phyloP scores from a whole-genome alignment of 2,329 filamentous ascomycete species.

The Nectriaceae sp. region DNA sequence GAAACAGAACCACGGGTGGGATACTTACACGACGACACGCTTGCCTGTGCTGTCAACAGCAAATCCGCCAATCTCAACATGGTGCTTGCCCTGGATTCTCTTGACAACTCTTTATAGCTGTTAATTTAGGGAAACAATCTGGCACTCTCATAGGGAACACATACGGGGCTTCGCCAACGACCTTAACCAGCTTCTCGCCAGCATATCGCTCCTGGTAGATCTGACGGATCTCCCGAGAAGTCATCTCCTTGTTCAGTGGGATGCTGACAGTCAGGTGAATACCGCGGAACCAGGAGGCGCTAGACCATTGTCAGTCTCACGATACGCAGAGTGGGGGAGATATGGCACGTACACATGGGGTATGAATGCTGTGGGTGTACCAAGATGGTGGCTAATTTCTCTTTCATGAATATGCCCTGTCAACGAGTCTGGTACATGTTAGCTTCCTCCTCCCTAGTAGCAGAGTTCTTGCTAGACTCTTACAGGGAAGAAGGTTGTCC shows the following conservation, averaged over 20 bases:
- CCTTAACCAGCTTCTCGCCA: constrained; percentile 92
- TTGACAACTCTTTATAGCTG: constrained; percentile 59
- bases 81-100: constrained; percentile 80
- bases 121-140: not conserved
- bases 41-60: constrained; percentile 86
- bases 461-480: constrained; percentile 35
- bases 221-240: constrained; percentile 86
- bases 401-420: constrained; percentile 95
- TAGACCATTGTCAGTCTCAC: constrained; percentile 7
- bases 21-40: constrained; percentile 72
- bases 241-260: constrained; percentile 83
- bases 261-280: constrained; percentile 92
- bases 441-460: not conserved
- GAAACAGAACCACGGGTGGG: not conserved
- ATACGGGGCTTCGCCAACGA: constrained; percentile 79
- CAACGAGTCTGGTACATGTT: constrained; percentile 26
- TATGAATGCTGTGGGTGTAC: constrained; percentile 76
- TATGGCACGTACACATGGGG: constrained; percentile 66
- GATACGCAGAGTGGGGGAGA: not conserved
- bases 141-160: not conserved
- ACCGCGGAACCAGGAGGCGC: constrained; percentile 92
- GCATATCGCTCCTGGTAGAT: constrained; percentile 96
- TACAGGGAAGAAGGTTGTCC: constrained; percentile 81
- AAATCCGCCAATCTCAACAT: constrained; percentile 92
- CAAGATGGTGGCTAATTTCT: constrained; percentile 82